Percentiles rank a stretch among this genome's conserved stretches.
These are phyloP conservation scores for Heliamphora pulchella DNA, from an alignment of 179 eudicot genomes.

Conservation along the genomic window DNA sequence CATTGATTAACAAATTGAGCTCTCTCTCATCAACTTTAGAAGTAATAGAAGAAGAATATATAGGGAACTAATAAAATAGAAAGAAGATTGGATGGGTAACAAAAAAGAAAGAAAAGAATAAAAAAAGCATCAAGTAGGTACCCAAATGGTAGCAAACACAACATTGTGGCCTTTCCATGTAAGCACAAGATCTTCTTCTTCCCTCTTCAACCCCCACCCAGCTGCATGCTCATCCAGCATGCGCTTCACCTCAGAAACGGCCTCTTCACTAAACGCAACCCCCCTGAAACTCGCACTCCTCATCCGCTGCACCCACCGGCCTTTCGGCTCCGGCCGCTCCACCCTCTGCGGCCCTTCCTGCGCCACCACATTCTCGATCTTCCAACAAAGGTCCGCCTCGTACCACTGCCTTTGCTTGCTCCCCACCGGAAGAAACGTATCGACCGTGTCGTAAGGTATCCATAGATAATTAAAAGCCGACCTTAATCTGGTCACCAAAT, in stretches of 20 bases:
- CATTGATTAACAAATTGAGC: not conserved
- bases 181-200: constrained; percentile 73
- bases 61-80: not conserved
- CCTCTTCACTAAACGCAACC: constrained; percentile 47
- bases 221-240: constrained; percentile 91
- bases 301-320: constrained; percentile 67
- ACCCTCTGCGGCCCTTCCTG: constrained; percentile 61
- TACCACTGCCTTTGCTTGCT: constrained; percentile 83
- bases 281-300: constrained; percentile 44
- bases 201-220: constrained; percentile 95
- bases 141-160: constrained; percentile 83
- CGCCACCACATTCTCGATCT: constrained; percentile 76
- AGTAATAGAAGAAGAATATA: not conserved
- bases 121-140: constrained; percentile 26
- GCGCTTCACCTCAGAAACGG: constrained; percentile 54
- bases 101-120: not conserved
- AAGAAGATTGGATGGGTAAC: not conserved
- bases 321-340: constrained; percentile 63
- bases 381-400: constrained; percentile 78
- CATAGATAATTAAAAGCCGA: constrained; percentile 74
- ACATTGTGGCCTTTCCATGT: constrained; percentile 98
- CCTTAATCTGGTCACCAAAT: constrained; percentile 50
- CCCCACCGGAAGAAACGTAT: constrained; percentile 64
- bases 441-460: constrained; percentile 87
- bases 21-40: not conserved